Evolutionary conservation across 768 basidiomycete species (phyloP).

Genomic region (Suillus bovinus): DNA sequence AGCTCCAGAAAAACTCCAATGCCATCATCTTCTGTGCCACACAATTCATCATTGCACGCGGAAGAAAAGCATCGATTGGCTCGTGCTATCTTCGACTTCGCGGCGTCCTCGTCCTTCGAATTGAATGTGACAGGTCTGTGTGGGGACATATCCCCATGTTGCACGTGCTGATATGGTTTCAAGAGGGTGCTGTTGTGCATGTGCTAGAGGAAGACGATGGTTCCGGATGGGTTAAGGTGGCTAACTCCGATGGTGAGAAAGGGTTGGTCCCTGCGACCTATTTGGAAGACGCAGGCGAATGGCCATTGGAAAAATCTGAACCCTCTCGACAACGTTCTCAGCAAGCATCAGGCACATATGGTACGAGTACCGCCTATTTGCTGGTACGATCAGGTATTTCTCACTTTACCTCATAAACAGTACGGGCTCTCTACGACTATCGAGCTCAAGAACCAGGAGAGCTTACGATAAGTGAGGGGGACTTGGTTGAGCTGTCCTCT

Average conservation of each 20-base stretch:
- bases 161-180: slow-evolving; percentile 16
- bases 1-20: slow-evolving; percentile 36
- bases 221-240: slow-evolving; percentile 84
- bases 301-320: slow-evolving; percentile 12
- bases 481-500: slow-evolving; percentile 61
- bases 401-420: slow-evolving; percentile 38
- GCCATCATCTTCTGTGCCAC: slow-evolving; percentile 59
- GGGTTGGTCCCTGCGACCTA: slow-evolving; percentile 89
- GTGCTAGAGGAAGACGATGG: slow-evolving; percentile 83
- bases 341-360: slow-evolving; percentile 47
- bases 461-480: slow-evolving; percentile 59
- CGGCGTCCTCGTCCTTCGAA: slow-evolving; percentile 76
- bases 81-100: slow-evolving; percentile 73
- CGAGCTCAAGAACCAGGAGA: slow-evolving; percentile 73
- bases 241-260: slow-evolving; percentile 52
- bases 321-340: slow-evolving; percentile 19
- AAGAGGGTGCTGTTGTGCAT: slow-evolving; percentile 65
- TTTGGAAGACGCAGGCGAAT: slow-evolving; percentile 44
- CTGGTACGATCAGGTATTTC: slow-evolving; percentile 8
- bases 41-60: slow-evolving; percentile 34
- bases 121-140: slow-evolving; percentile 60
- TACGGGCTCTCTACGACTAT: slow-evolving; percentile 83
- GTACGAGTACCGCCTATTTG: slow-evolving; percentile 37
- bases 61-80: slow-evolving; percentile 53
- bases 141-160: slow-evolving; percentile 13